These are phyloP conservation scores for Cyberlindnera xishuangbannaensis DNA, from an alignment of 805 yeast genomes.

Conservation along the genomic window DNA sequence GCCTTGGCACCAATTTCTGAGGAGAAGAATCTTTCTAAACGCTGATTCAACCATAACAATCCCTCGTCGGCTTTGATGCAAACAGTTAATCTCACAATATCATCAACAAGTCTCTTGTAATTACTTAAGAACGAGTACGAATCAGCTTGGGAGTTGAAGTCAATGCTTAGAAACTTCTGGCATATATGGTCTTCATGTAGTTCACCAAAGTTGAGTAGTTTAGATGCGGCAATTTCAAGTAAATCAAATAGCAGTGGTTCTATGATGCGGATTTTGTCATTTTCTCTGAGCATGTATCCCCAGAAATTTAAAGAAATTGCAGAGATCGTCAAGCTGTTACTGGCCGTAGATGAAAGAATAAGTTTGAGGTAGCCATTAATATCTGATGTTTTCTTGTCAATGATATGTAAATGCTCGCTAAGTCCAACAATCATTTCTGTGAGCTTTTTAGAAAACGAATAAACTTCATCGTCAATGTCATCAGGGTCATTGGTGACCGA, in stretches of 20 bases:
- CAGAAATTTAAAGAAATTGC: slow-evolving; percentile 91
- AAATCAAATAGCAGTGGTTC: slow-evolving; percentile 56
- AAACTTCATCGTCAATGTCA: slow-evolving; percentile 72
- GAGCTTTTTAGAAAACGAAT: slow-evolving; percentile 79
- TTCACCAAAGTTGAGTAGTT: slow-evolving; percentile 68
- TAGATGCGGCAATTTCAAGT: slow-evolving; percentile 69
- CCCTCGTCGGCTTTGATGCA: slow-evolving; percentile 84
- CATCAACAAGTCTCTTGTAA: slow-evolving; percentile 81
- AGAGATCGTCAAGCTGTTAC: slow-evolving; percentile 82
- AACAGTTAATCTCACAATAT: slow-evolving; percentile 79
- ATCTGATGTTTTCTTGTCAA: slow-evolving; percentile 45
- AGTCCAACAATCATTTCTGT: slow-evolving; percentile 90
- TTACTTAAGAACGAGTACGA: slow-evolving; percentile 68
- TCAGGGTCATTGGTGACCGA: slow-evolving; percentile 50
- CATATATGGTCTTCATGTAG: slow-evolving; percentile 61
- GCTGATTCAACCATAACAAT: slow-evolving; percentile 69
- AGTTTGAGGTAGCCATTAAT: slow-evolving; percentile 63
- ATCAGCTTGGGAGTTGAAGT: slow-evolving; percentile 85
- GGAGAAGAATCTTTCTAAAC: slow-evolving; percentile 68
- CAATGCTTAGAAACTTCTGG: slow-evolving; percentile 66
- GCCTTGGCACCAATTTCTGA: slow-evolving; percentile 64
- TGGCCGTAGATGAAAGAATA: slow-evolving; percentile 74
- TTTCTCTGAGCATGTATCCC: slow-evolving; percentile 84
- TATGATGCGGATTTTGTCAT: slow-evolving; percentile 50
- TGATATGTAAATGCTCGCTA: slow-evolving; percentile 66